Percentiles rank a stretch among this genome's conserved stretches.
These are phyloP conservation scores for Lodderomyces margitis DNA, from an alignment of 1,139 yeast genomes.

Conservation along the genomic window DNA sequence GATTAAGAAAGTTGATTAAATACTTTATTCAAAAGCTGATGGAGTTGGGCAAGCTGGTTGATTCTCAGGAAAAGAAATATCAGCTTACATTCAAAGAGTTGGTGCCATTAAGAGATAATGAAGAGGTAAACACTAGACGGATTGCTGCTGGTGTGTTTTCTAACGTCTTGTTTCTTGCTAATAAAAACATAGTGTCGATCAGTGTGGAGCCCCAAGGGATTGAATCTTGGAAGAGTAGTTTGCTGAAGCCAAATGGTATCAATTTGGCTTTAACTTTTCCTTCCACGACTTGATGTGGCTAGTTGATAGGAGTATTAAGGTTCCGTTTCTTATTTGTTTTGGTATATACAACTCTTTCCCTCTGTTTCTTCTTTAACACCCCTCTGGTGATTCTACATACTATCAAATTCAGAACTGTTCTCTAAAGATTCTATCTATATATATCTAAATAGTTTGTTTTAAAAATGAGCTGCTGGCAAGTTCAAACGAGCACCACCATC, in stretches of 20 bases:
- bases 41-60: slow-evolving; percentile 2
- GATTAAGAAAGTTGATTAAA: slow-evolving; percentile 9
- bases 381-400: too few relatives aligned
- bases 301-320: too few relatives aligned
- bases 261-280: neutral
- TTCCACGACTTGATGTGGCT: too few relatives aligned
- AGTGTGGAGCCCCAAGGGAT: neutral
- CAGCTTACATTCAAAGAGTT: slow-evolving; percentile 17
- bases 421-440: too few relatives aligned
- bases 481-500: slow-evolving; percentile 62
- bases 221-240: neutral
- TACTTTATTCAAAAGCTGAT: slow-evolving; percentile 7
- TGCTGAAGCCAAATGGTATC: neutral
- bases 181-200: slow-evolving; percentile 11
- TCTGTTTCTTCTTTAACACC: too few relatives aligned
- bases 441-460: neutral
- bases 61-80: neutral
- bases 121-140: slow-evolving; percentile 19
- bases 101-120: slow-evolving; percentile 17
- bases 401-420: too few relatives aligned
- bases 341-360: too few relatives aligned
- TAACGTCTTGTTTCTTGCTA: slow-evolving; percentile 37
- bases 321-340: too few relatives aligned
- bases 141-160: slow-evolving; percentile 41
- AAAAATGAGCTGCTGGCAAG: slow-evolving; percentile 20